These are phyloP conservation scores for Hypoxylon sp. DNA, from an alignment of 2,329 filamentous ascomycete genomes.

Conservation along the genomic window DNA sequence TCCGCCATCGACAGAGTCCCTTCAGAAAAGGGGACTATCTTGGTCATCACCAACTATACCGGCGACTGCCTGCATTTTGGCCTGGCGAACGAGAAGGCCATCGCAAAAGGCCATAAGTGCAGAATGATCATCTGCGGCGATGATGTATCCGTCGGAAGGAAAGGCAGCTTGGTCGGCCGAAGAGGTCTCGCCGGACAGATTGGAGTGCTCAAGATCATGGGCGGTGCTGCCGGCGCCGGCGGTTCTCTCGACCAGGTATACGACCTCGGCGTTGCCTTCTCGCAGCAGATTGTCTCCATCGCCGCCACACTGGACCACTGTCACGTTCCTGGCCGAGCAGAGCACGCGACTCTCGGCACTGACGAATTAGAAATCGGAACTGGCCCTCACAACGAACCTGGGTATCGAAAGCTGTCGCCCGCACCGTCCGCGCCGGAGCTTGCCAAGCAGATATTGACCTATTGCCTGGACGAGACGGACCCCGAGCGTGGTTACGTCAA, in stretches of 20 bases:
- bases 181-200: conserved; percentile 73
- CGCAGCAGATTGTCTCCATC: conserved; percentile 66
- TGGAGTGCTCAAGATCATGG: conserved; percentile 69
- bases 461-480: conserved; percentile 70
- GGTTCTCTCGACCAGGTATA: conserved; percentile 64
- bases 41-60: conserved; percentile 75
- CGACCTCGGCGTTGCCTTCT: conserved; percentile 63
- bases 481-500: conserved; percentile 63
- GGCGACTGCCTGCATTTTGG: conserved; percentile 74
- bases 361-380: conserved; percentile 73
- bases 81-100: conserved; percentile 69
- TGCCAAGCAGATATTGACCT: conserved; percentile 68
- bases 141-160: conserved; percentile 72
- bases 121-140: conserved; percentile 72
- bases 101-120: conserved; percentile 65
- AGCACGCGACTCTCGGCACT: conserved; percentile 61
- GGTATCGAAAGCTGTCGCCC: conserved; percentile 67
- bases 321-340: conserved; percentile 66
- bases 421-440: conserved; percentile 62
- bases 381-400: conserved; percentile 76
- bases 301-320: conserved; percentile 71
- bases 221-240: conserved; percentile 62
- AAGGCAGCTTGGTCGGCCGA: conserved; percentile 69
- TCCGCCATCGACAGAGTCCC: conserved; percentile 68
- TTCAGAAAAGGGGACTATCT: conserved; percentile 67